Evolutionary conservation across 2,329 filamentous ascomycete genomes (phyloP).

Genomic region (Didymella pinodella): DNA sequence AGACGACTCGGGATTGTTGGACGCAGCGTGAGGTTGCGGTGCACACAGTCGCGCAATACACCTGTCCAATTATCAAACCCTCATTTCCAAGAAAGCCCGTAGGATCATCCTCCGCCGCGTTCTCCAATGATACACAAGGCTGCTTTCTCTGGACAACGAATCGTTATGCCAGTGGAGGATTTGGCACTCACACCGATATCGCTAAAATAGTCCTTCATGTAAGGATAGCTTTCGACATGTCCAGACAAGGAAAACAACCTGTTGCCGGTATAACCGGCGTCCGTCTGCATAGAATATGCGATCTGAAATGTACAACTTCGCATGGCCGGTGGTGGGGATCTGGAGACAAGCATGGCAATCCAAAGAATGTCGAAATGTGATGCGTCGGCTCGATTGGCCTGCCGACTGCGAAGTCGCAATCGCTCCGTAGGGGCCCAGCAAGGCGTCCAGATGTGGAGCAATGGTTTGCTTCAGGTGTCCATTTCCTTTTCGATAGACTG

Average conservation of each 20-base stretch:
- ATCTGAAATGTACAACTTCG: neutral
- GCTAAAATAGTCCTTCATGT: slow-evolving; percentile 12
- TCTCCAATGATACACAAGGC: neutral
- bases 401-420: slow-evolving; percentile 8
- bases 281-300: slow-evolving; percentile 8
- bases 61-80: neutral
- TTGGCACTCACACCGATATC: slow-evolving; percentile 5
- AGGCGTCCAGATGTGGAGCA: slow-evolving; percentile 17
- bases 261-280: slow-evolving; percentile 5
- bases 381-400: slow-evolving; percentile 8
- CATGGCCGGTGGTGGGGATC: slow-evolving; percentile 10
- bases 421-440: slow-evolving; percentile 2
- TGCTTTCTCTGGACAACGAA: slow-evolving; percentile 1
- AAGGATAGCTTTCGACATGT: slow-evolving; percentile 12
- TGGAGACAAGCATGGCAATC: slow-evolving; percentile 15
- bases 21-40: neutral
- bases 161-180: slow-evolving; percentile 2
- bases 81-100: neutral
- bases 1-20: neutral
- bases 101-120: slow-evolving; percentile 2
- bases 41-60: neutral
- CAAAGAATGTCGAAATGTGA: slow-evolving; percentile 15
- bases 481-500: slow-evolving; percentile 22
- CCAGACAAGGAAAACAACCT: slow-evolving; percentile 10
- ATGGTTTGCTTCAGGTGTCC: slow-evolving; percentile 20